A percentile compares a stretch with the other conserved stretches of the same genome.
These are phyloP conservation scores for Candida ulmi DNA, from an alignment of 805 yeast species.

Conservation along the genomic window DNA sequence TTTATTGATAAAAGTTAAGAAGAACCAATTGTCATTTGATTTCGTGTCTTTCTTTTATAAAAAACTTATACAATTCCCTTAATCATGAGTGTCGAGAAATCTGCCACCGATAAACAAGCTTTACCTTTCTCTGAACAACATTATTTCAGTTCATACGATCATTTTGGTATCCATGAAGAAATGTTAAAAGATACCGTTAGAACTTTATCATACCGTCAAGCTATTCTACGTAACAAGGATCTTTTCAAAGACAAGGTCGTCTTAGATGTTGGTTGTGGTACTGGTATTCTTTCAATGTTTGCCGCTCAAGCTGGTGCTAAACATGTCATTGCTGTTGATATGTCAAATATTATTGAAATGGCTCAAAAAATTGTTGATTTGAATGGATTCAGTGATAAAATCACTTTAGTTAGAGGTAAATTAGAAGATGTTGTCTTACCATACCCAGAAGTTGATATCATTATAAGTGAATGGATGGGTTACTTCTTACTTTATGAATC, in stretches of 20 bases:
- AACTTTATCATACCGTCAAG: slow-evolving; percentile 86
- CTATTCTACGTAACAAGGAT: slow-evolving; percentile 84
- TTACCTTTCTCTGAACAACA: slow-evolving; percentile 81
- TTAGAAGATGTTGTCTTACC: slow-evolving; percentile 90
- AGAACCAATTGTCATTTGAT: too few species aligned
- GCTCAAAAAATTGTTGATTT: slow-evolving; percentile 83
- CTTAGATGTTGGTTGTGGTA: slow-evolving; percentile 98
- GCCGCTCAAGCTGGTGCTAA: slow-evolving; percentile 99
- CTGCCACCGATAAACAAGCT: slow-evolving; percentile 64
- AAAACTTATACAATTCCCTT: slow-evolving; percentile 2
- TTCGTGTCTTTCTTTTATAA: neutral
- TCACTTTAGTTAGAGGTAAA: slow-evolving; percentile 86
- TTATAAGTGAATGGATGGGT: slow-evolving; percentile 99
- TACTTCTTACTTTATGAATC: slow-evolving; percentile 93
- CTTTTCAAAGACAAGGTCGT: slow-evolving; percentile 91
- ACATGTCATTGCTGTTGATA: slow-evolving; percentile 95
- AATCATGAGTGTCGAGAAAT: slow-evolving; percentile 23
- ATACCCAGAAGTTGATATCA: slow-evolving; percentile 84
- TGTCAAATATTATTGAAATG: slow-evolving; percentile 94
- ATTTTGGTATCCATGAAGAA: slow-evolving; percentile 96
- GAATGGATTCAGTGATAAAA: slow-evolving; percentile 81
- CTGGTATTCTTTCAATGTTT: slow-evolving; percentile 96
- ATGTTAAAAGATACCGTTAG: slow-evolving; percentile 96
- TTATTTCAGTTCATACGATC: slow-evolving; percentile 93
- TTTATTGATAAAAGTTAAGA: too few species aligned